Conservation (phyloP, 768 basidiomycete genomes). For the Pleurotus eryngii region DNA sequence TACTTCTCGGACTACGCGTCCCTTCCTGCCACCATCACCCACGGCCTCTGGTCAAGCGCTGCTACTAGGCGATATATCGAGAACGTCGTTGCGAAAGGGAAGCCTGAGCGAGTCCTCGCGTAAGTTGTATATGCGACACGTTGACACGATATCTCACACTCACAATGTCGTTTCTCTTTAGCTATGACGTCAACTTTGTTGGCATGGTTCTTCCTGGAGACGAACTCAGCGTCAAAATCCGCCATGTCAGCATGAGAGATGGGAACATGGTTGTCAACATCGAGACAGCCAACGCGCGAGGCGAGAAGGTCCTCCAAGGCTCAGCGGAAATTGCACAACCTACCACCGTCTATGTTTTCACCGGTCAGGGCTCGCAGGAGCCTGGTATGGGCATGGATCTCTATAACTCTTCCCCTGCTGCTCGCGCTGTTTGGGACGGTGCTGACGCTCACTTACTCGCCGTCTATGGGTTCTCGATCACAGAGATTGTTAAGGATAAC, state of each 20-base stretch:
- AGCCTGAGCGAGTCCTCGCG: constrained; percentile 87
- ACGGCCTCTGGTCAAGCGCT: constrained; percentile 96
- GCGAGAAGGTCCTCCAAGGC: constrained; percentile 91
- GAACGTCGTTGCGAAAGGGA: constrained; percentile 89
- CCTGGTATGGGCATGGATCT: constrained; percentile 99
- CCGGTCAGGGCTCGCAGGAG: constrained; percentile 97
- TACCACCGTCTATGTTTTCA: constrained; percentile 93
- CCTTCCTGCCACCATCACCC: constrained; percentile 95
- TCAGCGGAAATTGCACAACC: constrained; percentile 93
- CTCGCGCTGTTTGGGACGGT: constrained; percentile 95
- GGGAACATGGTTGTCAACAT: constrained; percentile 92
- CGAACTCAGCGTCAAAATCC: constrained; percentile 80
- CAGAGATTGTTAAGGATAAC: constrained; percentile 98
- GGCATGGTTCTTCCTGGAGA: constrained; percentile 96
- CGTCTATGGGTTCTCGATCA: constrained; percentile 97
- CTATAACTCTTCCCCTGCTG: constrained; percentile 88
- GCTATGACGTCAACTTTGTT: constrained; percentile 92
- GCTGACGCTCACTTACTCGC: constrained; percentile 91
- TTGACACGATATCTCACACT: background rate
- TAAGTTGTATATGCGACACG: constrained; percentile 38
- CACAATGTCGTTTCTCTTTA: constrained; percentile 24
- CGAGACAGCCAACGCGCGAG: constrained; percentile 77
- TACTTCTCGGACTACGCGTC: constrained; percentile 95
- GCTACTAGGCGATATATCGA: constrained; percentile 92
- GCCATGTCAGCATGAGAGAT: constrained; percentile 87